Evolutionary conservation across 1,139 yeast species (phyloP).

Genomic region (Pichia sp.): DNA sequence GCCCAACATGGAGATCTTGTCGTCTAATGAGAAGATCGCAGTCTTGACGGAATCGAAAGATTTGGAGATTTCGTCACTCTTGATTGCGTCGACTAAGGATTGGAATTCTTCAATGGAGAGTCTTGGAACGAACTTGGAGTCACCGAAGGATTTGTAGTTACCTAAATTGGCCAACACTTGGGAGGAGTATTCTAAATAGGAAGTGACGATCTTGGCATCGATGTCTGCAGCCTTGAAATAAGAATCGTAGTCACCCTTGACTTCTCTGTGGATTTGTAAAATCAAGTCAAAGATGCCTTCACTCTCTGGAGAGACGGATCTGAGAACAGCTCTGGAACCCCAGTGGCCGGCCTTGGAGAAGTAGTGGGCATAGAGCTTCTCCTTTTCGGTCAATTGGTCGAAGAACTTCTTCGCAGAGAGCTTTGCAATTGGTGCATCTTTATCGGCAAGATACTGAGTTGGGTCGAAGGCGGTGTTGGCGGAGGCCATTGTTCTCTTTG

Average conservation of each 20-base stretch:
- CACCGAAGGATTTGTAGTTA: slow-evolving; percentile 88
- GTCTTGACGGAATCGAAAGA: slow-evolving; percentile 46
- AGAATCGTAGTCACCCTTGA: slow-evolving; percentile 52
- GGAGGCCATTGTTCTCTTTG: slow-evolving; percentile 17
- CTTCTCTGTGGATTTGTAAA: slow-evolving; percentile 49
- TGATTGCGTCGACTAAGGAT: slow-evolving; percentile 43
- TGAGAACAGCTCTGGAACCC: slow-evolving; percentile 75
- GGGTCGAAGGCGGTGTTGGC: slow-evolving; percentile 17
- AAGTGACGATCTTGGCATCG: slow-evolving; percentile 38
- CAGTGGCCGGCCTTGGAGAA: slow-evolving; percentile 79
- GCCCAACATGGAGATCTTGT: slow-evolving; percentile 58
- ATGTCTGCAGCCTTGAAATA: slow-evolving; percentile 30
- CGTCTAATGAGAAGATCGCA: slow-evolving; percentile 51
- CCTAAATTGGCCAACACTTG: slow-evolving; percentile 83
- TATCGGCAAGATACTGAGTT: slow-evolving; percentile 39
- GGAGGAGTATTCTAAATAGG: slow-evolving; percentile 73
- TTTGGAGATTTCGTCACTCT: slow-evolving; percentile 36
- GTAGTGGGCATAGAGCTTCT: slow-evolving; percentile 74
- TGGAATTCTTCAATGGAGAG: slow-evolving; percentile 48
- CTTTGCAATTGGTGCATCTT: slow-evolving; percentile 46
- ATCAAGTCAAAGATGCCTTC: slow-evolving; percentile 72
- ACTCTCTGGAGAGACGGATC: slow-evolving; percentile 85
- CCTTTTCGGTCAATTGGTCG: slow-evolving; percentile 49
- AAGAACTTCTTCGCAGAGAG: slow-evolving; percentile 46
- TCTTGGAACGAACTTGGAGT: slow-evolving; percentile 77